Evolutionary conservation across 495 filamentous ascomycete genomes (phyloP).

Genomic region (Neurospora sp.): DNA sequence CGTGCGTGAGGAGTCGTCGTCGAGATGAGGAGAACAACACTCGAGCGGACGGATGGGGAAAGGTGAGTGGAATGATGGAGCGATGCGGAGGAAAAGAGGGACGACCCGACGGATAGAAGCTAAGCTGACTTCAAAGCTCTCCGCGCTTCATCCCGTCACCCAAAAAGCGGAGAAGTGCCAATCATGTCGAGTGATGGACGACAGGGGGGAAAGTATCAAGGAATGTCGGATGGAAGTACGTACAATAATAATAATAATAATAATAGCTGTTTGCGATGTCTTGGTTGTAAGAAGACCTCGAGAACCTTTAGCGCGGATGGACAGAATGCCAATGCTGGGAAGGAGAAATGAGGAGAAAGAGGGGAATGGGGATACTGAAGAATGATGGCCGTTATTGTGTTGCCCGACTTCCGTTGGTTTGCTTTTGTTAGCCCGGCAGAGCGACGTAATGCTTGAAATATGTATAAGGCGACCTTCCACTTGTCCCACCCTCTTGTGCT

Average conservation of each 20-base stretch:
- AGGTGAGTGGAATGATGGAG: neutral
- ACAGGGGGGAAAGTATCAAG: neutral
- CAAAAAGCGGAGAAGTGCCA: neutral
- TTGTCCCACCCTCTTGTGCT: neutral
- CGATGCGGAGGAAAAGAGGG: neutral
- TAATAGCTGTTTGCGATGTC: neutral
- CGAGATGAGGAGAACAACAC: neutral
- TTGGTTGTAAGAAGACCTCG: neutral
- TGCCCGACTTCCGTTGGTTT: neutral
- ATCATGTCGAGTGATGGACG: neutral
- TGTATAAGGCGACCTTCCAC: neutral
- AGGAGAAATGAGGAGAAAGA: conserved; percentile 11
- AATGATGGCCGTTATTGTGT: neutral
- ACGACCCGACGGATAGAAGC: neutral
- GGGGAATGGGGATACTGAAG: conserved; percentile 1
- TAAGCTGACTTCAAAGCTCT: neutral
- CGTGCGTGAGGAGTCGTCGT: neutral
- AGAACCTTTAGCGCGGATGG: neutral
- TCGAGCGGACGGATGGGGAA: neutral
- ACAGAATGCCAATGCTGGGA: conserved; percentile 16
- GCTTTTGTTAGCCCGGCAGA: neutral
- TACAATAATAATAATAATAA: neutral
- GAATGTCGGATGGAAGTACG: neutral
- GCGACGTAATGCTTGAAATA: neutral
- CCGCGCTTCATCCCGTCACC: neutral